phyloP scores from a whole-genome alignment of 176 grass and related monocot genomes.

The barley (Hordeum vulgare) region DNA sequence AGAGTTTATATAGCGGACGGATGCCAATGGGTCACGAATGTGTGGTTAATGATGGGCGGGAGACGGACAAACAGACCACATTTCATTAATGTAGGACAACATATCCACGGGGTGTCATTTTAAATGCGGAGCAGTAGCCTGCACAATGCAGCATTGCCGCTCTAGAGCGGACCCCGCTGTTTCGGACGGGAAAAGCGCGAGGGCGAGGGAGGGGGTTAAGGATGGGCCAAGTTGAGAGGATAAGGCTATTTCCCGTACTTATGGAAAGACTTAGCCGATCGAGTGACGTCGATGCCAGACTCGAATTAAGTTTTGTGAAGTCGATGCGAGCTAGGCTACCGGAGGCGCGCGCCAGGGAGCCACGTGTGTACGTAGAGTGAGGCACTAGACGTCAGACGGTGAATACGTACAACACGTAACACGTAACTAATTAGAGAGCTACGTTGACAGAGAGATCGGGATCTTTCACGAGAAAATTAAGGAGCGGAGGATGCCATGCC shows the following conservation, averaged over 20 bases:
- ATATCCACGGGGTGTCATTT: no score
- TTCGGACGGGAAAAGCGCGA: no score
- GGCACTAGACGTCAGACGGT: neutral
- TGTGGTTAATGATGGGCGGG: no score
- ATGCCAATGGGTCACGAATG: no score
- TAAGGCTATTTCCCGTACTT: neutral
- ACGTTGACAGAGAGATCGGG: neutral
- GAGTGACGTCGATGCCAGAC: neutral
- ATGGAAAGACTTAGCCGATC: neutral
- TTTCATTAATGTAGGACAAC: no score
- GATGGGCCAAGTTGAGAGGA: no score
- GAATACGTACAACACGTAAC: neutral
- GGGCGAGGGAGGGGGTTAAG: no score
- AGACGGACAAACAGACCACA: no score
- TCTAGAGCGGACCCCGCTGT: no score
- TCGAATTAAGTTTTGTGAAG: neutral
- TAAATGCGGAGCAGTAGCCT: no score
- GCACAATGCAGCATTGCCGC: no score
- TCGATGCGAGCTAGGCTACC: neutral
- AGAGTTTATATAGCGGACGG: no score
- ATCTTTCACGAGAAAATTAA: neutral
- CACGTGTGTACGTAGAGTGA: neutral
- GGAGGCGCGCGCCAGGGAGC: neutral
- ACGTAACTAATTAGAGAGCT: neutral
- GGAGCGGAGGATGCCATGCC: neutral